phyloP scores from a whole-genome alignment of 129 eudicot species.

The Escallonia herrerae region DNA sequence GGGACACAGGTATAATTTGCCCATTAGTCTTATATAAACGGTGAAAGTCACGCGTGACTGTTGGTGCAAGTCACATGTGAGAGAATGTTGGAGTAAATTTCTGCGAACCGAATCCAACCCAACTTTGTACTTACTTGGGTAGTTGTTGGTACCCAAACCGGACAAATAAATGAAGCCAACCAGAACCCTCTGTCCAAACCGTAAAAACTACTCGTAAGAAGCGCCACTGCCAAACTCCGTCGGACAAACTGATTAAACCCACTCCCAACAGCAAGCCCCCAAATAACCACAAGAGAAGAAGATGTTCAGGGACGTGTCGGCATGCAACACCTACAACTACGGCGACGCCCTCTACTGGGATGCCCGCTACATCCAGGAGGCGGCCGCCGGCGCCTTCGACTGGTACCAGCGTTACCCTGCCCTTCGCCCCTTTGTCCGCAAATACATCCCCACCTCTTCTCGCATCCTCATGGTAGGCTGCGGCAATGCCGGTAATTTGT shows the following conservation, averaged over 20 bases:
- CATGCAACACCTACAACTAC: constrained; percentile 83
- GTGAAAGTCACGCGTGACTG: too few relatives aligned
- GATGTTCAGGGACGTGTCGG: constrained; percentile 77
- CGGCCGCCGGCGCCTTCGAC: constrained; percentile 71
- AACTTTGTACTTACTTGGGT: too few relatives aligned
- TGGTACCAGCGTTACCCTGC: constrained; percentile 95
- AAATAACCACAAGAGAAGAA: neutral
- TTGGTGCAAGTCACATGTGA: too few relatives aligned
- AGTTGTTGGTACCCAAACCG: too few relatives aligned
- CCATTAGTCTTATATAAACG: too few relatives aligned
- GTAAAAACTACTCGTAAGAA: too few relatives aligned
- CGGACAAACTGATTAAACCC: neutral
- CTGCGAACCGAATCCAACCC: too few relatives aligned
- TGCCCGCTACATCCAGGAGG: constrained; percentile 78
- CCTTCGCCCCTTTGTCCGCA: constrained; percentile 80
- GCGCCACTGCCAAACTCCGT: too few relatives aligned
- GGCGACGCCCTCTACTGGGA: constrained; percentile 96
- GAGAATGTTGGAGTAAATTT: too few relatives aligned
- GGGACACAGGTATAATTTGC: too few relatives aligned
- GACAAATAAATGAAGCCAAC: too few relatives aligned
- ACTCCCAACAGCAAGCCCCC: neutral
- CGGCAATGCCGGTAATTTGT: constrained; percentile 82
- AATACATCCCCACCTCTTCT: constrained; percentile 46
- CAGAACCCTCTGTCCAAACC: too few relatives aligned
- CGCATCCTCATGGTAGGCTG: constrained; percentile 93